These are phyloP conservation scores for Phyllachora maydis DNA, from an alignment of 2,329 filamentous ascomycete species.

Conservation along the genomic window DNA sequence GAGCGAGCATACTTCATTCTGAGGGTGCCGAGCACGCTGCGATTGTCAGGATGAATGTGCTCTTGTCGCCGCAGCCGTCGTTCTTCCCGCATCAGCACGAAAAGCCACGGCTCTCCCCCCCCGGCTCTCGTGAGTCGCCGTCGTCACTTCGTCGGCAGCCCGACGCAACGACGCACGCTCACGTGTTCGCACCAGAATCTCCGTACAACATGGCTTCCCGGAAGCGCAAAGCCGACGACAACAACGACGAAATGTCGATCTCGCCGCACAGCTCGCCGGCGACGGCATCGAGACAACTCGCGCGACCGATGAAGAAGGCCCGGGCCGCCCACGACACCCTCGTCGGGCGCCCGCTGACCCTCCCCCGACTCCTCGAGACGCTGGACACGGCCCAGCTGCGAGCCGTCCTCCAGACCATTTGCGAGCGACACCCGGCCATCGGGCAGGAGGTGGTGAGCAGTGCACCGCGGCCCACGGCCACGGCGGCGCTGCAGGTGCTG, in stretches of 20 bases:
- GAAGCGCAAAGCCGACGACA: conserved; percentile 78
- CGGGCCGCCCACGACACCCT: conserved; percentile 42
- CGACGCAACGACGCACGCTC: conserved; percentile 1
- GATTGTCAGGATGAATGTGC: conserved; percentile 31
- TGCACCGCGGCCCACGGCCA: conserved; percentile 72
- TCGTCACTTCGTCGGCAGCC: background rate
- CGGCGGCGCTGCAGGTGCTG: conserved; percentile 62
- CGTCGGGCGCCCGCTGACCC: conserved; percentile 29
- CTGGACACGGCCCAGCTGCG: conserved; percentile 72
- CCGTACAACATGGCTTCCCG: conserved; percentile 32
- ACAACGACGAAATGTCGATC: conserved; percentile 78
- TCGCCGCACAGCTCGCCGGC: conserved; percentile 72
- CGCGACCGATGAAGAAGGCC: conserved; percentile 42
- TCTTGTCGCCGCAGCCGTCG: conserved; percentile 38
- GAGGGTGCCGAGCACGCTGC: too few species aligned
- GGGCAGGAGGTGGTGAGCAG: conserved; percentile 64
- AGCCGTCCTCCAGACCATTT: conserved; percentile 73
- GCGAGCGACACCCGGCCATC: conserved; percentile 73
- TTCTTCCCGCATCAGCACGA: conserved; percentile 39
- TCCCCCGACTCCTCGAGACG: conserved; percentile 74
- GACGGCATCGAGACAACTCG: conserved; percentile 45
- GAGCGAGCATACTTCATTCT: too few species aligned
- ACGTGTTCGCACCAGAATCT: conserved; percentile 14
- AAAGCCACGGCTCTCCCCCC: conserved; percentile 28
- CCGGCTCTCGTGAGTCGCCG: conserved; percentile 28